Conservation (phyloP, 2,329 filamentous ascomycete species). For the Orbilia brochopaga region DNA sequence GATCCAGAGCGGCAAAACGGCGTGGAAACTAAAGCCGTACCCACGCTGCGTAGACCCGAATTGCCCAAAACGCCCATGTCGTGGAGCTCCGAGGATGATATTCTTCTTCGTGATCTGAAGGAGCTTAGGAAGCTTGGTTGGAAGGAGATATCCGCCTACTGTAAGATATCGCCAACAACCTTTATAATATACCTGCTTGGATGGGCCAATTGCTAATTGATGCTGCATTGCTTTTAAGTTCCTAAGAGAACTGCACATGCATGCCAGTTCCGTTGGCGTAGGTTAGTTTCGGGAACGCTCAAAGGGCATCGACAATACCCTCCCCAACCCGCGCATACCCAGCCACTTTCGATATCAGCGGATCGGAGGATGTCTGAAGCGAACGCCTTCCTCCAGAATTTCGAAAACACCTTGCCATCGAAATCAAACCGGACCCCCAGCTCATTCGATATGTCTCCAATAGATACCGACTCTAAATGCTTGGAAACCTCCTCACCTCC, state of each 20-base stretch:
- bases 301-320: conserved; percentile 53
- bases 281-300: conserved; percentile 55
- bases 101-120: conserved; percentile 55
- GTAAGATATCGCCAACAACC: conserved; percentile 47
- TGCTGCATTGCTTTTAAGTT: conserved; percentile 43
- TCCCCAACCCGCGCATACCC: conserved; percentile 9
- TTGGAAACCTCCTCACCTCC: conserved; percentile 28
- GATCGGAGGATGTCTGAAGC: conserved; percentile 16
- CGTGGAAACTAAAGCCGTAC: conserved; percentile 27
- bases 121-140: conserved; percentile 55
- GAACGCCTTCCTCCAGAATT: conserved; percentile 19
- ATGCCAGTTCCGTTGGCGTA: conserved; percentile 56
- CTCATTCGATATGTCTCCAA: conserved; percentile 30
- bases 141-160: conserved; percentile 56
- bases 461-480: conserved; percentile 24
- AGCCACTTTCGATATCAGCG: conserved; percentile 18
- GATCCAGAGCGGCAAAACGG: too few relatives aligned
- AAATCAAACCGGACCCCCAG: conserved; percentile 16
- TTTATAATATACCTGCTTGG: conserved; percentile 6
- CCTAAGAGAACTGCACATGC: conserved; percentile 55
- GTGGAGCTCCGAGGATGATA: conserved; percentile 55
- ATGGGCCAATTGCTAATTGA: conserved; percentile 17
- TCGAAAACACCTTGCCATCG: conserved; percentile 7
- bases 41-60: conserved; percentile 52
- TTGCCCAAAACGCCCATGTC: conserved; percentile 55